phyloP scores from a whole-genome alignment of 164 flowering plant species.

The Chimonanthus praecox region DNA sequence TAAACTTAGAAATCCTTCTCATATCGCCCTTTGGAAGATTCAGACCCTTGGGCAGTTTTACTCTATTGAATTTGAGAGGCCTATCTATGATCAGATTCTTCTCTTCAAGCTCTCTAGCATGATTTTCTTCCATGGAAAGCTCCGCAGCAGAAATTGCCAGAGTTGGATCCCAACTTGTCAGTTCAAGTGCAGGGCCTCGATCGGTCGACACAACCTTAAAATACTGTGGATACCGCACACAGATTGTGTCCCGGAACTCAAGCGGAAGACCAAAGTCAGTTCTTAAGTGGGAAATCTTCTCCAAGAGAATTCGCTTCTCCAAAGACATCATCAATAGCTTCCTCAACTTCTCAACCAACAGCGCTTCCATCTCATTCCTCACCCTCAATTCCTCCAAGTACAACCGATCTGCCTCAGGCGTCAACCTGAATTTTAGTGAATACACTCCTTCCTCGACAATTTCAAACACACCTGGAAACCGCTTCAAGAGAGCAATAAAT shows the following conservation, averaged over 20 bases:
- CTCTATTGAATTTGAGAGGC: slow-evolving; percentile 72
- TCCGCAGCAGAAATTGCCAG: slow-evolving; percentile 89
- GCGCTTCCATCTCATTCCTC: slow-evolving; percentile 75
- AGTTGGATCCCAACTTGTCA: slow-evolving; percentile 93
- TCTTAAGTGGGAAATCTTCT: slow-evolving; percentile 79
- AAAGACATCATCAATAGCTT: slow-evolving; percentile 93
- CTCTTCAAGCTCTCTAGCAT: slow-evolving; percentile 48
- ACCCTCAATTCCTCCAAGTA: slow-evolving; percentile 78
- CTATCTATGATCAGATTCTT: slow-evolving; percentile 78
- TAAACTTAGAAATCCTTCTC: slow-evolving; percentile 58
- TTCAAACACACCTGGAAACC: slow-evolving; percentile 80
- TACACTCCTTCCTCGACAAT: slow-evolving; percentile 89
- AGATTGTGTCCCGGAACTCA: slow-evolving; percentile 75
- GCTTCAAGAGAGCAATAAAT: slow-evolving; percentile 68
- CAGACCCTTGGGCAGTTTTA: slow-evolving; percentile 82
- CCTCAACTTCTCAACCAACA: slow-evolving; percentile 66
- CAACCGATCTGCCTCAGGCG: slow-evolving; percentile 79
- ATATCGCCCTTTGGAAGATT: slow-evolving; percentile 73
- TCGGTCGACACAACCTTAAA: slow-evolving; percentile 67
- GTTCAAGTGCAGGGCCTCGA: slow-evolving; percentile 75
- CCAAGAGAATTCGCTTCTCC: slow-evolving; percentile 73
- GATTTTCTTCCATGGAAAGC: slow-evolving; percentile 59
- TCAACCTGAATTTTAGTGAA: slow-evolving; percentile 55
- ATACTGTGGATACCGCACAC: slow-evolving; percentile 80
- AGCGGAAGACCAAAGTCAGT: slow-evolving; percentile 79